Conservation (phyloP, 2,329 filamentous ascomycete species). For the Aspergillus pseudonomiae region DNA sequence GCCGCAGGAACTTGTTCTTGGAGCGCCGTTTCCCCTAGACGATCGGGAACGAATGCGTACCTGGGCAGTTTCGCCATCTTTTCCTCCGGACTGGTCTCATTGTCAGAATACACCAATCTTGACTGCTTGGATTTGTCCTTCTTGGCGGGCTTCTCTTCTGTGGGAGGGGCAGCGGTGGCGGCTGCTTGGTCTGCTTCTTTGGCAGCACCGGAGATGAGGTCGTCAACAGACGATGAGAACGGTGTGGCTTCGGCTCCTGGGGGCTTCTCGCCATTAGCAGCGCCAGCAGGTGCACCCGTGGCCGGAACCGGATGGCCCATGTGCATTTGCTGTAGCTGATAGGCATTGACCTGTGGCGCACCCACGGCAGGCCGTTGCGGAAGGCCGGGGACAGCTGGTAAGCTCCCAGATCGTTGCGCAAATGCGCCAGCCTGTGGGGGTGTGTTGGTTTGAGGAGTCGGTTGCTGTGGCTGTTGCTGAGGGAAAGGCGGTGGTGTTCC, state of each 20-base stretch:
- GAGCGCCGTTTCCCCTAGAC: conserved; percentile 40
- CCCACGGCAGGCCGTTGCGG: conserved; percentile 64
- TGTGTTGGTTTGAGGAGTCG: conserved; percentile 43
- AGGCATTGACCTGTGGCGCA: conserved; percentile 55
- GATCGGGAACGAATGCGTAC: conserved; percentile 68
- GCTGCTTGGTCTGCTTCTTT: conserved; percentile 47
- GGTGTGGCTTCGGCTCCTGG: conserved; percentile 24
- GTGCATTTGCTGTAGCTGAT: conserved; percentile 62
- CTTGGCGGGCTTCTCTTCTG: conserved; percentile 66
- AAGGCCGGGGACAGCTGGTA: conserved; percentile 60
- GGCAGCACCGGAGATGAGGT: conserved; percentile 54
- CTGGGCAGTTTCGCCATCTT: conserved; percentile 78
- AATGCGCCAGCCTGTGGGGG: conserved; percentile 44
- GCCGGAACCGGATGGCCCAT: conserved; percentile 48
- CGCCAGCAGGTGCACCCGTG: conserved; percentile 26
- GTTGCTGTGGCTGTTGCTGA: conserved; percentile 45
- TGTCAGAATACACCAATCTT: conserved; percentile 79
- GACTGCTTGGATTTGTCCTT: conserved; percentile 68
- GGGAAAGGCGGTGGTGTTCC: conserved; percentile 47
- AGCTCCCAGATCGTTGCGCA: conserved; percentile 55
- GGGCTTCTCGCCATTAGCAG: conserved; percentile 34
- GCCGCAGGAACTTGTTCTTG: conserved; percentile 37
- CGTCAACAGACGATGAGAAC: conserved; percentile 52
- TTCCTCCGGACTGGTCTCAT: conserved; percentile 82
- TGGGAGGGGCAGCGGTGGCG: conserved; percentile 35